Evolutionary conservation across 2,329 filamentous ascomycete species (phyloP).

Genomic region (Corinectria fuckeliana): DNA sequence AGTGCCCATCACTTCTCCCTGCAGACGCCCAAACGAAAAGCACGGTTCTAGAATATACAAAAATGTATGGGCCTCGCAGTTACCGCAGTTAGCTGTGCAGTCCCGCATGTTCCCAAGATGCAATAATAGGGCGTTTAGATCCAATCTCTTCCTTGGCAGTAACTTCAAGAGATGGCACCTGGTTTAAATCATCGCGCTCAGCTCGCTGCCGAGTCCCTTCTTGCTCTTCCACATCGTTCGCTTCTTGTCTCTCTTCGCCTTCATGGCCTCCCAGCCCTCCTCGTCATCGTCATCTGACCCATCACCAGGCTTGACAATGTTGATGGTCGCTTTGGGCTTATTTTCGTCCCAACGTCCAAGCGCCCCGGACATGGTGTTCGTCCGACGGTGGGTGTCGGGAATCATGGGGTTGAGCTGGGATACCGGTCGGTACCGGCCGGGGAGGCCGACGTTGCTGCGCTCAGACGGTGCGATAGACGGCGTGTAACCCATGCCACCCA

Average conservation of each 20-base stretch:
- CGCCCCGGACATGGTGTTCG: slow-evolving; percentile 45
- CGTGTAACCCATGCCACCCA: slow-evolving; percentile 68
- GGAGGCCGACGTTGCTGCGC: slow-evolving; percentile 90
- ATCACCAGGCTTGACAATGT: slow-evolving; percentile 47
- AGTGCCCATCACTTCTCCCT: slow-evolving; percentile 35
- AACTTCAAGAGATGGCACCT: slow-evolving; percentile 22
- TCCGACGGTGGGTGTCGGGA: slow-evolving; percentile 41
- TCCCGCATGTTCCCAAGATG: slow-evolving; percentile 36
- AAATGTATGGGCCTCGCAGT: slow-evolving; percentile 28
- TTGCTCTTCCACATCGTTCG: slow-evolving; percentile 69
- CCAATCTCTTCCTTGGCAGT: slow-evolving; percentile 38
- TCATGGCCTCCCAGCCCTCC: slow-evolving; percentile 74
- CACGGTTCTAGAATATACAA: slow-evolving; percentile 41
- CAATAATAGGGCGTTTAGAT: slow-evolving; percentile 35
- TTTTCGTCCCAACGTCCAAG: slow-evolving; percentile 41
- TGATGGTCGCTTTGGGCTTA: slow-evolving; percentile 45
- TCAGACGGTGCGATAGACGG: slow-evolving; percentile 95
- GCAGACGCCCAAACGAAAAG: slow-evolving; percentile 38
- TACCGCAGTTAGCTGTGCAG: slow-evolving; percentile 26
- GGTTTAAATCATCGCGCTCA: slow-evolving; percentile 54
- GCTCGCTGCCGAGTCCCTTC: slow-evolving; percentile 58
- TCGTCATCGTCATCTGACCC: slow-evolving; percentile 67
- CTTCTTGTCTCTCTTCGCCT: slow-evolving; percentile 72
- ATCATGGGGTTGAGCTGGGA: slow-evolving; percentile 60
- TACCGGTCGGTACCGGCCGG: slow-evolving; percentile 89